Base-by-base conservation (phyloP, 371 early-diverging fungal species). In the Mortierella sp. region DNA sequence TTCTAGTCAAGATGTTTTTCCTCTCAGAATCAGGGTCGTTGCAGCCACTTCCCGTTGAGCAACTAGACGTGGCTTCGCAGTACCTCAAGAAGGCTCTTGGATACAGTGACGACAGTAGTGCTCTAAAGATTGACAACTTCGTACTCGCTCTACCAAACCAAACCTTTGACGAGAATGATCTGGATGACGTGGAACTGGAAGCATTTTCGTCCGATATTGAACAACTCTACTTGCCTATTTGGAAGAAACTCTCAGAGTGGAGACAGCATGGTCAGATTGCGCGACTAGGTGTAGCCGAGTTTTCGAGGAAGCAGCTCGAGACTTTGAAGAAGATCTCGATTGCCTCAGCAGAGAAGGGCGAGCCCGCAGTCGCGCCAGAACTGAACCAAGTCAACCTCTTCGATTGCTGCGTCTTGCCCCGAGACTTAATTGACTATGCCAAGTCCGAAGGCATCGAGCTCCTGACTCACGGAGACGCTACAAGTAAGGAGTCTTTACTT, bases 371-470 rank as follows among this genome's bases (percentile, higher is more conserved):
- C 9, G 63, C 48, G 0, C 81, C 81, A 16, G 70, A 76, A 46
- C 44, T 76, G 11, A 63, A 81, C 37, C 86, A 85, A 62, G 83
- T 85, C 46, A 83, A 83, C 71, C 59, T 85, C 21, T 73, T 73
- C 28, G 81, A 85, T 44, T 88, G 89, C 66, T 85, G 86, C 55
- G 75, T 80, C 29, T 73, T 87, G 29, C 87, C 87, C 37, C 72
- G 77, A 45, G 83, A 82, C 29, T 57, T 89, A 66, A 83, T 87
- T 55, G 51, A 72, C 3, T 79, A 86, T 26, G 83, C 87, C 29
- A 85, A 85, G 66, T 68, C 79, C 19, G 53, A 86, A 14, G 62
- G 68, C 7, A 81, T 89, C 30, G 87, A 87, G 62, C 62, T 87
- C 47, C 67, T 86, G 44, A 82, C 84, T 43, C 87, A 86, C 60